These are phyloP conservation scores for Paspalum notatum DNA, from an alignment of 176 grass and related monocot species.

Conservation along the genomic window DNA sequence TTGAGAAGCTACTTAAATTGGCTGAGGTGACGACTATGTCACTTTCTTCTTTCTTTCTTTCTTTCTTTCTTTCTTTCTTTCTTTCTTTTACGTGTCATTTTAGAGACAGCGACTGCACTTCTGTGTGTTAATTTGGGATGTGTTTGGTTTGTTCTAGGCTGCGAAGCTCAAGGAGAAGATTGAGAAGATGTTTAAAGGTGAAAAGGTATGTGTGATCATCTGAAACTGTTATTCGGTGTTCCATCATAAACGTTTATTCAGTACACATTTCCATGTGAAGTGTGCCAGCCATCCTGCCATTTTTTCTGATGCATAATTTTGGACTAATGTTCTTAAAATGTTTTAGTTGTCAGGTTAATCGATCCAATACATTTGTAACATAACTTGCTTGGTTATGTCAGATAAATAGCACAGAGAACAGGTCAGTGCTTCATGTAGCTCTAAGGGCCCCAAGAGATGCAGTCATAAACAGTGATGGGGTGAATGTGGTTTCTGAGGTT, in stretches of 20 bases:
- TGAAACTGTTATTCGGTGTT: not conserved
- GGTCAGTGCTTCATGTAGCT: constrained; percentile 86
- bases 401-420: constrained; percentile 97
- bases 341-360: not conserved
- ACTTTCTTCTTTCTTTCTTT: not conserved
- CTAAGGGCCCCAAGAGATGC: constrained; percentile 77
- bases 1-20: constrained; percentile 86
- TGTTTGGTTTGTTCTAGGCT: constrained; percentile 47
- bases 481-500: constrained; percentile 81
- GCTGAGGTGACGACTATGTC: constrained; percentile 49
- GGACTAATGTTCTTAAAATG: not conserved
- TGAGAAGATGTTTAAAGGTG: constrained; percentile 83
- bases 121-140: not conserved
- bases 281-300: not conserved
- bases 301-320: not conserved
- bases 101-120: not conserved
- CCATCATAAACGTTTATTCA: not conserved
- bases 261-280: not conserved
- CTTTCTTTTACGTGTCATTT: not conserved
- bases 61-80: not conserved
- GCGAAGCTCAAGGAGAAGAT: constrained; percentile 87
- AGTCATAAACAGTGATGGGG: constrained; percentile 76
- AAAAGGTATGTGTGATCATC: constrained; percentile 44
- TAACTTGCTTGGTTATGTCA: constrained; percentile 40
- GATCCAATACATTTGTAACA: not conserved